Evolutionary conservation across 2,329 filamentous ascomycete species (phyloP).

Genomic region (Botrytis medusae): DNA sequence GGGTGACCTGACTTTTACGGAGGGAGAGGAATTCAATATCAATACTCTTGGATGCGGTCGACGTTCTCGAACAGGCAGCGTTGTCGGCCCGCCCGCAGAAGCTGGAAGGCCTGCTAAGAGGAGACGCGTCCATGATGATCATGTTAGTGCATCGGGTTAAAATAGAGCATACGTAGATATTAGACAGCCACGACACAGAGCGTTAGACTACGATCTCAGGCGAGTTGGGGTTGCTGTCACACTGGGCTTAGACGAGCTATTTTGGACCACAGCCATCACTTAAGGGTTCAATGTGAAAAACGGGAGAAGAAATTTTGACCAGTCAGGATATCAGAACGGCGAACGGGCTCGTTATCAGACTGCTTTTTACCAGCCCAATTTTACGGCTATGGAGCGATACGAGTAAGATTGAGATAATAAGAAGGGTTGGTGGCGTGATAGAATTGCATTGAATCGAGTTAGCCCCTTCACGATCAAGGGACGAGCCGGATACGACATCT

Average conservation of each 20-base stretch:
- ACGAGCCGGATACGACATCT: conserved; percentile 1
- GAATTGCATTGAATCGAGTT: conserved; percentile 11
- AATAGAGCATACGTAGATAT: conserved; percentile 5
- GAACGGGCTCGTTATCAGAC: not conserved
- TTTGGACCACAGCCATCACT: conserved; percentile 9
- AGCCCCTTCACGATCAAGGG: not conserved
- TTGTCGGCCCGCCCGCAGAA: conserved; percentile 12
- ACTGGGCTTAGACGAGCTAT: conserved; percentile 19
- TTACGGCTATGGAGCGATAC: not conserved
- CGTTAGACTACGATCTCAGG: conserved; percentile 11
- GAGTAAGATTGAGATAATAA: conserved; percentile 8
- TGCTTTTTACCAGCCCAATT: not conserved
- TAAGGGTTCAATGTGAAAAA: conserved; percentile 1
- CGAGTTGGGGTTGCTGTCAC: conserved; percentile 14
- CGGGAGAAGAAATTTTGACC: conserved; percentile 4
- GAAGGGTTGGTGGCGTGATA: conserved; percentile 13
- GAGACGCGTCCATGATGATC: conserved; percentile 17
- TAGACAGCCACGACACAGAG: conserved; percentile 16
- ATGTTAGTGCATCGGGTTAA: conserved; percentile 10
- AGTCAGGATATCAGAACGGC: conserved; percentile 7
- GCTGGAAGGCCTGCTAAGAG: conserved; percentile 16
- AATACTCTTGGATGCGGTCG: conserved; percentile 4
- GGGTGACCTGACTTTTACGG: conserved; percentile 71
- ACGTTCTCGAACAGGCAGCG: conserved; percentile 2
- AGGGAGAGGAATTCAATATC: conserved; percentile 44